Percentiles rank a stretch among this genome's conserved stretches.
These are phyloP conservation scores for Sungouiozyma ichnusensis DNA, from an alignment of 805 yeast genomes.

Conservation along the genomic window DNA sequence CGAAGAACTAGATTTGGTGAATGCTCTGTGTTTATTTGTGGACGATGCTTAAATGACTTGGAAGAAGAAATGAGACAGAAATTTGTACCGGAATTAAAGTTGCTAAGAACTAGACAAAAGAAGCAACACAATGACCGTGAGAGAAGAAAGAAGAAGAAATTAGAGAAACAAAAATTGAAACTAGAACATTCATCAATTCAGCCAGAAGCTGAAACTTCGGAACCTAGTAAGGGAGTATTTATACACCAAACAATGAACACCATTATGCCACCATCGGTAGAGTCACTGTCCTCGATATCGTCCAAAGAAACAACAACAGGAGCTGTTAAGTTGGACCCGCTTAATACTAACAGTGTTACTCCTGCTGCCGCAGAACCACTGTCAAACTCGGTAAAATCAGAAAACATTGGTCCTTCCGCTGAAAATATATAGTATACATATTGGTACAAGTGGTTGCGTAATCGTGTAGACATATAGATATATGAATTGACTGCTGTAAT, in stretches of 20 bases:
- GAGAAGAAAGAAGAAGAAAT: constrained; percentile 17
- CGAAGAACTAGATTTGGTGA: constrained; percentile 15
- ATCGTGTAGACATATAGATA: too few species aligned
- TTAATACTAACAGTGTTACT: too few species aligned
- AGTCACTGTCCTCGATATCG: not conserved
- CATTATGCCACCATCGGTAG: not conserved
- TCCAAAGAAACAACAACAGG: not conserved
- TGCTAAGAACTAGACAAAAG: constrained; percentile 15
- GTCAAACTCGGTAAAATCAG: too few species aligned
- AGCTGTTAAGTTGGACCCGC: not conserved
- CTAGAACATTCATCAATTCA: not conserved
- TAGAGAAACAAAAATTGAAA: constrained; percentile 10
- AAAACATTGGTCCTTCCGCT: too few species aligned
- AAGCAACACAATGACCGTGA: constrained; percentile 23
- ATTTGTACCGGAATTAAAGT: constrained; percentile 18
- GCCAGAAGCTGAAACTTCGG: not conserved
- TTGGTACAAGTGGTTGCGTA: too few species aligned
- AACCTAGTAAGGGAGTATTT: not conserved
- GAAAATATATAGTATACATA: too few species aligned
- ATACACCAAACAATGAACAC: not conserved
- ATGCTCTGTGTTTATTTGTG: constrained; percentile 18
- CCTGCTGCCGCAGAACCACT: too few species aligned
- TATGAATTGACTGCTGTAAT: too few species aligned
- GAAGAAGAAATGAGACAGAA: constrained; percentile 16
- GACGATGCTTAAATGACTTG: constrained; percentile 14